phyloP scores from a whole-genome alignment of 208 protist genomes.

The Plasmodiophora brassicae region DNA sequence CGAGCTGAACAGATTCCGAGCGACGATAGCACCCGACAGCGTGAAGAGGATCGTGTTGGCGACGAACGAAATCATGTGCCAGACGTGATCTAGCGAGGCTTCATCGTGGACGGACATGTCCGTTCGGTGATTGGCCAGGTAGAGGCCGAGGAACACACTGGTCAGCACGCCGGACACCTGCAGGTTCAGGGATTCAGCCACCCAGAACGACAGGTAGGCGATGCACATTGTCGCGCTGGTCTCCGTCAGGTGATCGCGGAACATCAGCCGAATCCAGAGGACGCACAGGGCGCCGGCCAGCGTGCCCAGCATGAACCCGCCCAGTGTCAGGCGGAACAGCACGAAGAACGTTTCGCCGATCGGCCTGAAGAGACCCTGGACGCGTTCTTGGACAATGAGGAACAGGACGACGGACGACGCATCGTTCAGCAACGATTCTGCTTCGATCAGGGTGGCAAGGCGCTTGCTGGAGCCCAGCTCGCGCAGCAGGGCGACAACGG shows the following conservation, averaged over 20 bases:
- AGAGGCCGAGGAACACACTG: constrained; percentile 39
- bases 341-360: constrained; percentile 15
- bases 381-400: constrained; percentile 42
- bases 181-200: constrained; percentile 37
- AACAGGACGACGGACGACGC: constrained; percentile 49
- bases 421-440: constrained; percentile 54
- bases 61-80: neutral
- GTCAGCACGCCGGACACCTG: constrained; percentile 50
- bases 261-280: neutral
- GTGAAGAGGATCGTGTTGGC: neutral
- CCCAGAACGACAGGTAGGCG: constrained; percentile 45
- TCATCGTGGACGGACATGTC: neutral
- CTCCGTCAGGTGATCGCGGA: constrained; percentile 11
- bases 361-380: neutral
- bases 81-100: neutral
- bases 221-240: constrained; percentile 34
- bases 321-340: constrained; percentile 35
- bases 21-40: neutral
- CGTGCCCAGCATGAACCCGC: constrained; percentile 37
- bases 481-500: constrained; percentile 35
- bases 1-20: neutral
- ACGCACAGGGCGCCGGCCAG: neutral
- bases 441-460: constrained; percentile 52
- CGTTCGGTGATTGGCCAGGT: neutral
- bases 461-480: constrained; percentile 32